Base-by-base conservation (phyloP, 2,329 filamentous ascomycete genomes). In the Paramyrothecium roridum region DNA sequence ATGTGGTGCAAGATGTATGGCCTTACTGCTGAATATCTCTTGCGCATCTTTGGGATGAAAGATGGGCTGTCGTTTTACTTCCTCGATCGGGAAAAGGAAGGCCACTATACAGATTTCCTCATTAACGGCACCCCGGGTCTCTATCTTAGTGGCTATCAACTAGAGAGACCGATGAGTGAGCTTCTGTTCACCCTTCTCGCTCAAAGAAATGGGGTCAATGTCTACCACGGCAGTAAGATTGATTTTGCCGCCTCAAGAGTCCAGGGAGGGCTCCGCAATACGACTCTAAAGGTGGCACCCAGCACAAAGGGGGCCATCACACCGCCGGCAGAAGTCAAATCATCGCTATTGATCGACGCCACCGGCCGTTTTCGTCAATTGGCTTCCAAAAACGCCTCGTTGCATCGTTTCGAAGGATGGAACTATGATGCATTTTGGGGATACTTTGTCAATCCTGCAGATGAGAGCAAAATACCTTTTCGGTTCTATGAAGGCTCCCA, bases 41-140 rank as follows among this genome's bases (percentile, higher is more conserved):
- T 53, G 37, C 51, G 51, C 19, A 53, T 53, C 43, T 53, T 53
- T 48, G 51, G 51, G 13, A 20, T 53, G 21, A 53, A 53, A 40
- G 51, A 53, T 20, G 51, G 51, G n/a, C n/a, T 26, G 11, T 53
- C 19, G 40, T 53, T 53, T 40, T 53, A 48, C 43, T 53, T 30
- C 26, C 51, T 53, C 19, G 51, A 53, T 19, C 40, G 51, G 20
- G 51, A 51, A 30, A 51, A 51, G 7, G 23, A 30, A 17, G 49
- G 49, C 6, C 7, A 37, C 8, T 51, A 51, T n/a, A 51, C 49
- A 6, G n/a, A n/a, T n/a, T 8, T 10, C 49, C 30, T 51, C 30
- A 30, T 6, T 3, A 51, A 10, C 22, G 49, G 49, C 22, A 51
- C 49, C 8, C 49, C 49, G 6, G 49, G 21, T 13, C 40, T 13